phyloP scores from a whole-genome alignment of 1,139 yeast species.

The Pneumocystis murina region DNA sequence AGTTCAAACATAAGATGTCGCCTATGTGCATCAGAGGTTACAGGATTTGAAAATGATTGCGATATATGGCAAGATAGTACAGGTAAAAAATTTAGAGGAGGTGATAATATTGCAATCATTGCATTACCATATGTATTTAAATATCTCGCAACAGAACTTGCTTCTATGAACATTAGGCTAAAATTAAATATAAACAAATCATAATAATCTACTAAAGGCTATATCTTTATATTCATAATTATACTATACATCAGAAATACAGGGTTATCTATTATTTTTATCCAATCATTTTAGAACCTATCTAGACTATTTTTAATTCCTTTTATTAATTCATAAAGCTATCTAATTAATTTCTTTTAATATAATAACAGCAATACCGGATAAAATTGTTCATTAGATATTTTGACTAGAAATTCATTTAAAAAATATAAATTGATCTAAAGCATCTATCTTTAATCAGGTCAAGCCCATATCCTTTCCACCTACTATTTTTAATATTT shows the following conservation, averaged over 20 bases:
- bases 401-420: too few species aligned
- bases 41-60: slow-evolving; percentile 30
- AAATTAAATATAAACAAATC: background rate
- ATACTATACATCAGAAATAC: background rate
- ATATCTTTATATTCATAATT: background rate
- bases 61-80: slow-evolving; percentile 96
- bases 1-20: slow-evolving; percentile 73
- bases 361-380: too few species aligned
- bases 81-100: slow-evolving; percentile 83
- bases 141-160: slow-evolving; percentile 84
- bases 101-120: slow-evolving; percentile 79
- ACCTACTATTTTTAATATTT: too few species aligned
- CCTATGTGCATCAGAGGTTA: slow-evolving; percentile 55
- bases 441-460: too few species aligned
- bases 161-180: slow-evolving; percentile 88
- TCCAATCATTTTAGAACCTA: too few species aligned
- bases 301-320: too few species aligned
- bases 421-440: too few species aligned
- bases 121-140: slow-evolving; percentile 95
- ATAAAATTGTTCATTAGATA: too few species aligned
- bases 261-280: too few species aligned
- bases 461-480: too few species aligned
- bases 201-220: background rate
- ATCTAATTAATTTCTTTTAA: too few species aligned
- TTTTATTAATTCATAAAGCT: too few species aligned